Conservation (phyloP, 768 basidiomycete species). For the Botryobasidium botryosum region DNA sequence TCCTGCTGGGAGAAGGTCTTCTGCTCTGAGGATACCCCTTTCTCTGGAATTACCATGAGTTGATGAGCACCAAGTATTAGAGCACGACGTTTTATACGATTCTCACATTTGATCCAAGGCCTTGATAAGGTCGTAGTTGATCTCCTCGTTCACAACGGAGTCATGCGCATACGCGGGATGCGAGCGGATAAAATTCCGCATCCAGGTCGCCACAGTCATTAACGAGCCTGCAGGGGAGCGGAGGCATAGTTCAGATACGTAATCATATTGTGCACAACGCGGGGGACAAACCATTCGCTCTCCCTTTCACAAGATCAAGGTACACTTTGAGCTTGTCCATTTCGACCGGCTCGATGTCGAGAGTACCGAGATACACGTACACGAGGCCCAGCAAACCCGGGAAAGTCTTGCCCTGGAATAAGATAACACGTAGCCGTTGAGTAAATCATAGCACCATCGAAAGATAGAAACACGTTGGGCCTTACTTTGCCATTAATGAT, state of each 20-base stretch:
- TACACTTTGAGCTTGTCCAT: slow-evolving; percentile 52
- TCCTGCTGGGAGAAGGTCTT: slow-evolving; percentile 7
- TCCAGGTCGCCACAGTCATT: slow-evolving; percentile 80
- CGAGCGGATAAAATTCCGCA: slow-evolving; percentile 72
- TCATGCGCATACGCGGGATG: slow-evolving; percentile 84
- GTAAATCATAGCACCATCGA: not conserved
- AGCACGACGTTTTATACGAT: too few relatives aligned
- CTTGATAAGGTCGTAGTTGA: slow-evolving; percentile 83
- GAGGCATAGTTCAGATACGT: not conserved
- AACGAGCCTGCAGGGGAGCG: slow-evolving; percentile 48
- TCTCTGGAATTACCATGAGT: not conserved
- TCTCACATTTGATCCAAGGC: slow-evolving; percentile 86
- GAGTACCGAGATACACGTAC: slow-evolving; percentile 63
- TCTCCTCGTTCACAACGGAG: slow-evolving; percentile 77
- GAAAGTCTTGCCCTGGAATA: slow-evolving; percentile 38
- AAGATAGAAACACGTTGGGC: too few relatives aligned
- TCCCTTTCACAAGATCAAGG: slow-evolving; percentile 53
- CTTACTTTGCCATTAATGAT: slow-evolving; percentile 83
- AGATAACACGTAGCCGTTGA: not conserved
- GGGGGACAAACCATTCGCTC: slow-evolving; percentile 51
- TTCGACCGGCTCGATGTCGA: slow-evolving; percentile 52
- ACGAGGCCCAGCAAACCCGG: slow-evolving; percentile 70
- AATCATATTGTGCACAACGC: not conserved
- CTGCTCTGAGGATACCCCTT: slow-evolving; percentile 4
- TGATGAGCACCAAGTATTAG: too few relatives aligned